Evolutionary conservation across 345 rosid genomes (phyloP).

Genomic region (Linum usitatissimum): DNA sequence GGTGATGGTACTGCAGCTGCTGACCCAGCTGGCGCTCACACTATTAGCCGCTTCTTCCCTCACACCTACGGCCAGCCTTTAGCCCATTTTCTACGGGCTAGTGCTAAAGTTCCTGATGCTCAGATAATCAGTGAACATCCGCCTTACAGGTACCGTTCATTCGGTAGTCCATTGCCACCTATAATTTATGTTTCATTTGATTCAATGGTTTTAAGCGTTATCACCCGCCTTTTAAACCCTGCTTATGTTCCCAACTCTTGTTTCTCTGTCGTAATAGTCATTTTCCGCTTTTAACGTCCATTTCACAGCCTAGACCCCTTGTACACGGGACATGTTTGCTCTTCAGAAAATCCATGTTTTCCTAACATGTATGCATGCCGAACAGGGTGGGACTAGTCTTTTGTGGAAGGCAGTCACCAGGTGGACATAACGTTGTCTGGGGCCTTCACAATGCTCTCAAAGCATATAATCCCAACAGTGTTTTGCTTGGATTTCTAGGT

Average conservation of each 20-base stretch:
- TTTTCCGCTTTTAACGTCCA: too few species aligned
- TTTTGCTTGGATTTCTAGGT: slow-evolving; percentile 88
- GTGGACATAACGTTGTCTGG: slow-evolving; percentile 96
- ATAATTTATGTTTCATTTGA: background rate
- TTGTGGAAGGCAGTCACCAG: slow-evolving; percentile 97
- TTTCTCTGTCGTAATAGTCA: too few species aligned
- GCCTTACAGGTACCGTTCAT: slow-evolving; percentile 31
- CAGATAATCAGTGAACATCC: slow-evolving; percentile 85
- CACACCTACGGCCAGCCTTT: slow-evolving; percentile 81
- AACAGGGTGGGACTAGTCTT: slow-evolving; percentile 87
- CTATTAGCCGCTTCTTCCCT: slow-evolving; percentile 58
- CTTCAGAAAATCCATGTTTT: background rate
- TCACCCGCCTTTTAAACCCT: background rate
- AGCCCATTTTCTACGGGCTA: slow-evolving; percentile 86
- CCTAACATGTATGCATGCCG: slow-evolving; percentile 4
- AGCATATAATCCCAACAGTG: slow-evolving; percentile 58
- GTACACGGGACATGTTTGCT: background rate
- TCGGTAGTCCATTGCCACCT: background rate
- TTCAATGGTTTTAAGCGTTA: too few species aligned
- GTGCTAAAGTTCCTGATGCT: slow-evolving; percentile 86
- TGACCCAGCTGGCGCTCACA: slow-evolving; percentile 58
- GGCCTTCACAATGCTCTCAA: slow-evolving; percentile 79
- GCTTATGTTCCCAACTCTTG: too few species aligned
- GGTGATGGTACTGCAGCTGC: slow-evolving; percentile 69
- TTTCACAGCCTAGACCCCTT: too few species aligned